Evolutionary conservation across 768 basidiomycete genomes (phyloP).

Genomic region (Mycena rosella): DNA sequence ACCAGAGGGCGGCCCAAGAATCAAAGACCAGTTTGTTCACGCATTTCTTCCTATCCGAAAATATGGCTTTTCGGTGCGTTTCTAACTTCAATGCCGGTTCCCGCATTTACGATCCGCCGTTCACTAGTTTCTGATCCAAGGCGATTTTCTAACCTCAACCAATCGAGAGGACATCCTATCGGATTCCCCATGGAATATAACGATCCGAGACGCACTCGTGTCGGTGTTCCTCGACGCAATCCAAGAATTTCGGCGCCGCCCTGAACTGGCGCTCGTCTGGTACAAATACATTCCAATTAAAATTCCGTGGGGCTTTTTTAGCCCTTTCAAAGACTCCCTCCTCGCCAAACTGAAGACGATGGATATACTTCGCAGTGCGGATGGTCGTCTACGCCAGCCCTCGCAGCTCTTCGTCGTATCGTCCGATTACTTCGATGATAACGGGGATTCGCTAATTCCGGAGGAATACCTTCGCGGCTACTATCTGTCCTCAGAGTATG

Average conservation of each 20-base stretch:
- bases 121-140: constrained; percentile 45
- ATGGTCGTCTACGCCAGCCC: constrained; percentile 27
- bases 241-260: constrained; percentile 28
- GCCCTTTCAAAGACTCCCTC: constrained; percentile 9
- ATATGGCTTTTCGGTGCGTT: constrained; percentile 23
- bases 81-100: neutral
- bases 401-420: neutral
- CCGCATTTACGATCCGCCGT: neutral
- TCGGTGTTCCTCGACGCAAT: constrained; percentile 40
- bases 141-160: constrained; percentile 45
- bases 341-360: constrained; percentile 24
- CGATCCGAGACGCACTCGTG: constrained; percentile 36
- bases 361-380: constrained; percentile 35
- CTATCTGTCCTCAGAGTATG: constrained; percentile 10
- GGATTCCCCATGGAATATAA: constrained; percentile 40
- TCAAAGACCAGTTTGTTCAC: constrained; percentile 11
- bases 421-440: neutral
- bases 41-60: constrained; percentile 22
- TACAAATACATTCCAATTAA: constrained; percentile 40
- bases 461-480: neutral
- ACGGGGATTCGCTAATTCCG: neutral
- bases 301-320: constrained; percentile 36
- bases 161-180: constrained; percentile 43
- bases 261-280: constrained; percentile 39
- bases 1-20: constrained; percentile 6